Evolutionary conservation across 768 basidiomycete genomes (phyloP).

Genomic region (Sistotremastrum niveocremeum): DNA sequence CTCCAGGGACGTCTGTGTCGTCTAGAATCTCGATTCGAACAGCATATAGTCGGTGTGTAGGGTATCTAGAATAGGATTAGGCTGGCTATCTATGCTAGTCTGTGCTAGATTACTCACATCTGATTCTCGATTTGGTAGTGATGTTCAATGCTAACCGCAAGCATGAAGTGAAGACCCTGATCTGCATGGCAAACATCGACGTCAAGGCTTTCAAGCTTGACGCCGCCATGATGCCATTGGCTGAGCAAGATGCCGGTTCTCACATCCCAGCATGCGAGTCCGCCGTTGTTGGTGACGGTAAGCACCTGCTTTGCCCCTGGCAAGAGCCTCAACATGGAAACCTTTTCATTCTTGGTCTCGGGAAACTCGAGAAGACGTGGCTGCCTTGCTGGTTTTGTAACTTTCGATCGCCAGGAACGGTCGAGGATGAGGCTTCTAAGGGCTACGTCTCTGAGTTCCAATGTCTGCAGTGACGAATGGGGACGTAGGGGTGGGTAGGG

Average conservation of each 20-base stretch:
- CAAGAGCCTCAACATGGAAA: slow-evolving; percentile 5
- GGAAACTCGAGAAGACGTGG: slow-evolving; percentile 2
- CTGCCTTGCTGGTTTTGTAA: not conserved
- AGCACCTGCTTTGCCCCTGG: slow-evolving; percentile 3
- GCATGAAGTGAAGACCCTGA: slow-evolving; percentile 1
- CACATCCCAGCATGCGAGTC: slow-evolving; percentile 1
- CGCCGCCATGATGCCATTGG: slow-evolving; percentile 3
- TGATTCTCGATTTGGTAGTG: no score
- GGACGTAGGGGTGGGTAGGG: slow-evolving; percentile 4
- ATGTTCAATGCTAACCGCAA: slow-evolving; percentile 3
- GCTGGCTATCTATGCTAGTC: no score
- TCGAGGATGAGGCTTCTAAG: slow-evolving; percentile 1
- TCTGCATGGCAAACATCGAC: slow-evolving; percentile 4
- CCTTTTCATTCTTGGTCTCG: not conserved
- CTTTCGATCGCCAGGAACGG: slow-evolving; percentile 3
- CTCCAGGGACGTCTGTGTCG: no score
- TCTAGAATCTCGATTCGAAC: no score
- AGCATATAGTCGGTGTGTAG: no score
- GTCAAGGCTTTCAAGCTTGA: slow-evolving; percentile 5
- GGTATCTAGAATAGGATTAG: no score
- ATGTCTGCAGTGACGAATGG: not conserved
- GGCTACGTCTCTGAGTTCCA: slow-evolving; percentile 1
- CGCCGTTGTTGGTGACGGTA: slow-evolving; percentile 1
- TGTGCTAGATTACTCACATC: no score
- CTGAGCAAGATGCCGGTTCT: not conserved